Percentiles rank a stretch among this genome's conserved stretches.
phyloP scores from a whole-genome alignment of 352 stramenopile species.

The Pythium vanterpoolii region DNA sequence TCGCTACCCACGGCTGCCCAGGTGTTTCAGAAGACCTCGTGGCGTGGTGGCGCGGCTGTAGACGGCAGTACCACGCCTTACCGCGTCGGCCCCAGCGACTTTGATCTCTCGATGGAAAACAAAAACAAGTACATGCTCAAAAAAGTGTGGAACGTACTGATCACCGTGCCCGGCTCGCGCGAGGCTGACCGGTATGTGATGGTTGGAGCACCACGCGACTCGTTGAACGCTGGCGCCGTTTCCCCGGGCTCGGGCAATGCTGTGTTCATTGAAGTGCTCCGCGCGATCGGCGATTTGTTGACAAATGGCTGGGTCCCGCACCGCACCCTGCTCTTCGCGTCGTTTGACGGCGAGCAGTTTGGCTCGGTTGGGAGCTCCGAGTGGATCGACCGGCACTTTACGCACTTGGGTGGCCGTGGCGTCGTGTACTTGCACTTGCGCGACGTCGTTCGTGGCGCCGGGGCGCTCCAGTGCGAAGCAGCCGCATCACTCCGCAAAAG shows the following conservation, averaged over 20 bases:
- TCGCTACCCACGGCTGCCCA: slow-evolving; percentile 29
- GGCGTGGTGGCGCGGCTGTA: slow-evolving; percentile 30
- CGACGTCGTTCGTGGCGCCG: slow-evolving; percentile 66
- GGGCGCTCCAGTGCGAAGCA: slow-evolving; percentile 60
- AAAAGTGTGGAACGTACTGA: slow-evolving; percentile 78
- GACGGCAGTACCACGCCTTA: slow-evolving; percentile 23
- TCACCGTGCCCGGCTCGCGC: slow-evolving; percentile 63
- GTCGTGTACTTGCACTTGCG: slow-evolving; percentile 75
- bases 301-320: slow-evolving; percentile 75
- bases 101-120: slow-evolving; percentile 47
- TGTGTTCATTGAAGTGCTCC: slow-evolving; percentile 72
- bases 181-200: slow-evolving; percentile 80
- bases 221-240: slow-evolving; percentile 57
- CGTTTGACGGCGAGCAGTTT: slow-evolving; percentile 77
- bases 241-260: slow-evolving; percentile 71
- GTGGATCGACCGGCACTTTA: slow-evolving; percentile 81
- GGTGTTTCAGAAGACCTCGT: slow-evolving; percentile 36
- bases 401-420: slow-evolving; percentile 51
- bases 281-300: slow-evolving; percentile 52
- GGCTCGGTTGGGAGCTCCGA: slow-evolving; percentile 75
- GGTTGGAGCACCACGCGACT: slow-evolving; percentile 62
- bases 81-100: slow-evolving; percentile 27
- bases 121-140: slow-evolving; percentile 68
- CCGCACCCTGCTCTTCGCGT: slow-evolving; percentile 73
- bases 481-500: slow-evolving; percentile 71